Evolutionary conservation across 768 basidiomycete genomes (phyloP), one percentile per base, ranked within the genome.

Genomic region (Leucocoprinus sp.): DNA sequence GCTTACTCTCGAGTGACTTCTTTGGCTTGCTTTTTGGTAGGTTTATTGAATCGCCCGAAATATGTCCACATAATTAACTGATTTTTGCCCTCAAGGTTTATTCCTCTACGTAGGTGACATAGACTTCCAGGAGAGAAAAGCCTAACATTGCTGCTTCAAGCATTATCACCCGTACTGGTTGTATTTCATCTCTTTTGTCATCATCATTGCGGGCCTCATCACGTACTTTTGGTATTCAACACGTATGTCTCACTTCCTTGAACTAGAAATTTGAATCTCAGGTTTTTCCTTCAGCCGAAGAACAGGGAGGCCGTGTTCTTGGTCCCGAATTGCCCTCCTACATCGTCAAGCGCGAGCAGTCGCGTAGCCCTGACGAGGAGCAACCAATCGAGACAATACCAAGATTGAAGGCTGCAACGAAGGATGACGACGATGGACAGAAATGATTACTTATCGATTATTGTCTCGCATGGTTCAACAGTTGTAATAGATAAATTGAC

Each of bases 141-240:
- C 34, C 40, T 48, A 51, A 38, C 35, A 23, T 28, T 22, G 26
- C 48, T 41, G n/a, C 34, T 35, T 19, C 43, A 52, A 91, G 88
- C 82, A 89, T 53, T 91, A 77, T 66, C 61, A 66, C 35, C 90
- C 90, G 3, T 92, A 77, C 68, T 93, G 89, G 88, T 72, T 93
- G 12, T 92, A 93, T 70, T 93, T 93, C 64, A 66, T 82, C 50
- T 74, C 90, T 0, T 93, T 84, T 55, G 71, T 63, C 1, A 68
- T 91, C 11, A 78, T 90, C 50, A 59, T 92, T 35, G 26, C 66
- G 9, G 90, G 90, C 2, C 72, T 93, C 4, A 66, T 93, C 55
- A 74, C 82, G 28, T 93, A 92, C 64, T 92, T 92, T 68, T 93
- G 90, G 88, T 67, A 75, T 60, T 76, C 82, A 5, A 81, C 82